Base-by-base conservation (phyloP, 805 yeast species). In the Lipomyces lipofer region DNA sequence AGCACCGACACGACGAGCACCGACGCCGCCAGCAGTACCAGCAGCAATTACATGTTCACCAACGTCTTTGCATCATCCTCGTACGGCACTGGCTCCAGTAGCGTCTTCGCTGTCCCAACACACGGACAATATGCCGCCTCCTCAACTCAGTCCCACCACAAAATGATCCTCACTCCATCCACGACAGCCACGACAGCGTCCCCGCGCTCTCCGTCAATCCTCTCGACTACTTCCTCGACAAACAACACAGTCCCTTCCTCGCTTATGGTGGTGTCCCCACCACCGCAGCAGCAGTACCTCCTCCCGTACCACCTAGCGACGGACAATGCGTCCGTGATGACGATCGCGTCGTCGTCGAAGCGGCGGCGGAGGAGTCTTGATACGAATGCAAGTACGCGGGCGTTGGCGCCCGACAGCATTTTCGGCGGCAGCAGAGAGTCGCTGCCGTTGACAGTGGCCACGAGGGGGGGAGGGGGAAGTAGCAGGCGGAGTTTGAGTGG, bases 341-440 rank as follows among this genome's bases (percentile, higher is more conserved):
- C 62, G 32, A 49, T 58, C 24, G 62, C 62, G 21, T 49, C 55
- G 46, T 58, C 62, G 33, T 58, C 62, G 9, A 58, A 58, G 49
- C 52, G 62, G 42, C 51, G 62, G 38, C 52, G 62, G 9, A 58
- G 48, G 53, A 49, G 55, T 38, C 43, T 58, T 15, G 62, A 58
- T 30, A 58, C 62, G 32, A 58, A 58, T 29, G 62, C 62, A 19
- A 52, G 59, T 46, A 58, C 62, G 40, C 56, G 59, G 5, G 62
- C 62, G 30, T 50, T 58, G 21, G 62, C 62, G 21, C 62, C 62
- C 2, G 59, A 58, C 33, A 44, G 52, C n/a, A 8, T 58, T 22
- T 58, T 54, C 43, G 62, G 62, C 48, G 57, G 51, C 8, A 56
- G 61, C 28, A 36, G 60, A 9, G 62, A 58, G 42, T 58, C 62